These are phyloP conservation scores for Mortierella polycephala DNA, from an alignment of 371 early-diverging fungal species.

Conservation along the genomic window DNA sequence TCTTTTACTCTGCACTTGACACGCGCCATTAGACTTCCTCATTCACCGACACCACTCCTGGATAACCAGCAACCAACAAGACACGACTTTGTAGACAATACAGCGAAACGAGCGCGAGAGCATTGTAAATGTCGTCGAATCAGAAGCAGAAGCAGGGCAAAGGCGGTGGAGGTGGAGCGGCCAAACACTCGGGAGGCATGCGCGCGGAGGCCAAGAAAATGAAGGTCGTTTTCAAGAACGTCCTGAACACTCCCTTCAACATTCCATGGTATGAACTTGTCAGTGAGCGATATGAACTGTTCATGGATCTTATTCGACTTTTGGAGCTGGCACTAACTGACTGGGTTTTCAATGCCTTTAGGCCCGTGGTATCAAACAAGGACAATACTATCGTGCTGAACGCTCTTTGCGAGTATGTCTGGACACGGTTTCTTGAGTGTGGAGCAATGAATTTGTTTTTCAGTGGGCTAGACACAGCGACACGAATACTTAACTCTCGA, in stretches of 20 bases:
- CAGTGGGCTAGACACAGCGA: neutral
- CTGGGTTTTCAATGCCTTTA: neutral
- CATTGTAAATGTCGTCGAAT: conserved; percentile 2
- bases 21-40: too few relatives aligned
- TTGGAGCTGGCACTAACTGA: neutral
- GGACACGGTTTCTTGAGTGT: neutral
- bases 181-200: conserved; percentile 28
- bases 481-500: neutral
- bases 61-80: neutral
- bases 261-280: conserved; percentile 28
- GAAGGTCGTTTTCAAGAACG: conserved; percentile 34
- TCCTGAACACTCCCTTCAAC: conserved; percentile 44
- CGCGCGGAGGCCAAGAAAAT: conserved; percentile 47
- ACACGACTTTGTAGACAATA: neutral
- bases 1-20: too few relatives aligned
- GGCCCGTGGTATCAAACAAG: conserved; percentile 32
- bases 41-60: neutral
- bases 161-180: conserved; percentile 5
- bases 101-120: too few relatives aligned
- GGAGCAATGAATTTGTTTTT: neutral
- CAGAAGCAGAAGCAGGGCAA: conserved; percentile 14
- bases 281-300: neutral
- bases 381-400: conserved; percentile 34
- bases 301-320: neutral
- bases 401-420: conserved; percentile 33